Base-by-base conservation (phyloP, 768 basidiomycete genomes). In the Scleroderma bovista region DNA sequence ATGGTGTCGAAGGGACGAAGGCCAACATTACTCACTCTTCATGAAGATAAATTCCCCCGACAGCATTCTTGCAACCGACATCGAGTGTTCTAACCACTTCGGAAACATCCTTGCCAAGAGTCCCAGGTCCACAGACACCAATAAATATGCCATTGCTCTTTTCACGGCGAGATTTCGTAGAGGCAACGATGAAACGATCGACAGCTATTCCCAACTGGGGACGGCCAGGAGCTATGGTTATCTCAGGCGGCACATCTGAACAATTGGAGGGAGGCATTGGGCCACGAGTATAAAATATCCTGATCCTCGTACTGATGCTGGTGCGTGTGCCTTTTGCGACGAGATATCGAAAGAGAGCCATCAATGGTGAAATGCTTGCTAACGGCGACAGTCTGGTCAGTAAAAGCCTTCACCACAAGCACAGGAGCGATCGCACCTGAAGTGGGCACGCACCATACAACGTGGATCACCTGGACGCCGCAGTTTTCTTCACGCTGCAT, bases 371-470 rank as follows among this genome's bases (percentile, higher is more conserved):
- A 46, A 79, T 64, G 17, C 69, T 71, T n/a, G 73, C 75, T 75
- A 57, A 16, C 38, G 40, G 32, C 17, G 32, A 26, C 31, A 34
- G 52, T 29, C 36, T 51, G 44, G 46, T 51, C 39, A 40, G 39
- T 40, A 40, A 40, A 29, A 3, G 29, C 42, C 29, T 17, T 46
- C 26, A 33, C 11, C 19, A n/a, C 22, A 20, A n/a, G 5, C 20
- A 8, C 2, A n/a, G 22, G 15, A 24, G 47, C 44, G 55, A n/a
- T 58, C 74, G 13, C 63, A 78, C 74, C 65, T 49, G 73, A 75
- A 68, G 79, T 75, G 32, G 71, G 72, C 10, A 85, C 71, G 9
- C 74, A 65, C 89, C 89, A 92, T 6, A 88, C 68, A 31, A 92
- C 68, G 44, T 84, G 80, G 53, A 89, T 77, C 6, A 74, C 61